Conservation (phyloP, 345 rosid genomes). For the Iberis pinnata region DNA sequence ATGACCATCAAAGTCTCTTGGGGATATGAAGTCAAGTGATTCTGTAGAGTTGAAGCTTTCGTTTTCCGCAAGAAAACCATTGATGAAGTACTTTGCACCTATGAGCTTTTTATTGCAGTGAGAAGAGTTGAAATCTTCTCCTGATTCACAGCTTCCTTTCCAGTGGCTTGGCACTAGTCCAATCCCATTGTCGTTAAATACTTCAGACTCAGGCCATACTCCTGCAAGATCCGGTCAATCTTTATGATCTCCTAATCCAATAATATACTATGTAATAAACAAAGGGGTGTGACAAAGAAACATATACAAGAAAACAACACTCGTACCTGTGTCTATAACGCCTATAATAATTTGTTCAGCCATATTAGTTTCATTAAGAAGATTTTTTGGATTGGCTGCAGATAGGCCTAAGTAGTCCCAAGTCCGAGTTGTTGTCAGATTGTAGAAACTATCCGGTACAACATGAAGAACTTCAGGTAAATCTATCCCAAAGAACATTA, state of each 20-base stretch:
- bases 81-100: slow-evolving; percentile 45
- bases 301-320: too few species aligned
- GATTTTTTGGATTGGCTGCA: slow-evolving; percentile 15
- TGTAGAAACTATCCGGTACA: slow-evolving; percentile 28
- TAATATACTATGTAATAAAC: too few species aligned
- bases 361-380: slow-evolving; percentile 25
- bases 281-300: too few species aligned
- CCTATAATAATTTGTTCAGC: slow-evolving; percentile 31
- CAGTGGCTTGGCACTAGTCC: slow-evolving; percentile 18
- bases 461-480: slow-evolving; percentile 40
- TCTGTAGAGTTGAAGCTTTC: slow-evolving; percentile 32
- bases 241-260: too few species aligned
- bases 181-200: slow-evolving; percentile 18
- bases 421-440: slow-evolving; percentile 39
- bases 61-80: slow-evolving; percentile 30
- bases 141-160: slow-evolving; percentile 28
- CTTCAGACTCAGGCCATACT: slow-evolving; percentile 26
- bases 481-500: too few species aligned
- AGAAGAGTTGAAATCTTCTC: slow-evolving; percentile 18
- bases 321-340: slow-evolving; percentile 26
- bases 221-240: slow-evolving; percentile 11
- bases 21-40: slow-evolving; percentile 37
- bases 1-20: slow-evolving; percentile 45
- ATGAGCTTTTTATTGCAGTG: slow-evolving; percentile 48
- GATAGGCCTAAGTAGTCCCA: slow-evolving; percentile 45